Conservation (phyloP, 2,329 filamentous ascomycete species). For the Epichloe elymi region DNA sequence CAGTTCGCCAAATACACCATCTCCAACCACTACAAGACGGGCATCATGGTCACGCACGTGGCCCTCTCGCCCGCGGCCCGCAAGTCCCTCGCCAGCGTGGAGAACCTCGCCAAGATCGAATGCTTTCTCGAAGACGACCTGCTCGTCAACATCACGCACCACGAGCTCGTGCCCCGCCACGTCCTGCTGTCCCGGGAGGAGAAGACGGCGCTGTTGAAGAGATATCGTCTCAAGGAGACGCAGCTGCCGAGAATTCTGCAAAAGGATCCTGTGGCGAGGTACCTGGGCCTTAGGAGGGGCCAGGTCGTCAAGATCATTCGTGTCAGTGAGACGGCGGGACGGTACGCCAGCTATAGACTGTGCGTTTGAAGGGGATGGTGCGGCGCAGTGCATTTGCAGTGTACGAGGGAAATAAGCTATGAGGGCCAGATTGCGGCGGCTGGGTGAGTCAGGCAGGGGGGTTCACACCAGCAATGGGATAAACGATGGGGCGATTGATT, state of each 20-base stretch:
- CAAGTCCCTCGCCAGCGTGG: constrained; percentile 69
- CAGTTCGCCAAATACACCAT: constrained; percentile 73
- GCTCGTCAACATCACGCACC: constrained; percentile 94
- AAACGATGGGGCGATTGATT: background rate
- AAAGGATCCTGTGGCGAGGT: constrained; percentile 84
- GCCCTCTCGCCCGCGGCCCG: constrained; percentile 76
- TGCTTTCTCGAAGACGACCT: constrained; percentile 93
- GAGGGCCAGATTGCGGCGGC: background rate
- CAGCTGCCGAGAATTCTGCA: constrained; percentile 87
- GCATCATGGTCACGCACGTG: constrained; percentile 77
- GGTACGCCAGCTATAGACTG: constrained; percentile 86
- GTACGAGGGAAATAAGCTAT: too few species aligned
- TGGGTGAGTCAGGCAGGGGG: background rate
- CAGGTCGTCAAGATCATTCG: constrained; percentile 98
- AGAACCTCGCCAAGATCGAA: constrained; percentile 70
- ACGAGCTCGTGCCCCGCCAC: constrained; percentile 92
- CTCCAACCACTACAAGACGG: constrained; percentile 71
- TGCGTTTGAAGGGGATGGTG: constrained; percentile 34
- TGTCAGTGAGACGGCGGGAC: constrained; percentile 85
- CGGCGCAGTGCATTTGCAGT: too few species aligned
- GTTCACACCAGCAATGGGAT: background rate
- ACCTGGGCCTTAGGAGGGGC: constrained; percentile 77
- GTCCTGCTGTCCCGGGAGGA: constrained; percentile 82
- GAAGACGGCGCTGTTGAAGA: constrained; percentile 70
- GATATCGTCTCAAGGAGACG: constrained; percentile 94